A percentile compares a stretch with the other conserved stretches of the same genome.
Evolutionary conservation across 2,329 filamentous ascomycete genomes (phyloP).

Genomic region (Aspergillus sp.): DNA sequence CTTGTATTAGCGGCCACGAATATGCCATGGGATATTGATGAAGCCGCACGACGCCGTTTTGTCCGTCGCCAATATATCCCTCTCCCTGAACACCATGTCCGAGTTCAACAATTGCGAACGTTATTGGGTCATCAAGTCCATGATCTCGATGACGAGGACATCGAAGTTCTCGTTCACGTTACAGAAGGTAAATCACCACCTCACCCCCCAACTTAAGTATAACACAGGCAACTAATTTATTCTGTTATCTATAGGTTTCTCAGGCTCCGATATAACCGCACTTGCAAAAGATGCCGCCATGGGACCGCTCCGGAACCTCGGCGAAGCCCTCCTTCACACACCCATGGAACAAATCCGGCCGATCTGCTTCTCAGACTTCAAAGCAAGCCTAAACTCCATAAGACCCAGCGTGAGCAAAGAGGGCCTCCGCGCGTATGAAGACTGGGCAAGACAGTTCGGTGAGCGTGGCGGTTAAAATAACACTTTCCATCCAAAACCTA

Average conservation of each 20-base stretch:
- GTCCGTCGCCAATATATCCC: constrained; percentile 95
- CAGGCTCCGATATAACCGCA: constrained; percentile 93
- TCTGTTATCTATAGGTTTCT: constrained; percentile 69
- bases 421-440: constrained; percentile 84
- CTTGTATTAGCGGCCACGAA: constrained; percentile 95
- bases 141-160: constrained; percentile 68
- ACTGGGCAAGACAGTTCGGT: constrained; percentile 91
- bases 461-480: constrained; percentile 71
- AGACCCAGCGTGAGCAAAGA: constrained; percentile 84
- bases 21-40: constrained; percentile 95
- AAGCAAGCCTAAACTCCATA: constrained; percentile 79
- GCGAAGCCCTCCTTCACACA: constrained; percentile 85
- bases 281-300: constrained; percentile 97
- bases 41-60: constrained; percentile 86
- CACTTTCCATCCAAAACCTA: too few relatives aligned
- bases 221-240: constrained; percentile 9
- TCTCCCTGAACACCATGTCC: constrained; percentile 79
- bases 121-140: constrained; percentile 88
- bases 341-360: constrained; percentile 91
- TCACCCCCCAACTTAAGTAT: neutral
- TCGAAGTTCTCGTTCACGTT: constrained; percentile 69
- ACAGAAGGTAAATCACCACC: constrained; percentile 67
- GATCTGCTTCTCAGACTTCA: constrained; percentile 79
- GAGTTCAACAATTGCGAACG: constrained; percentile 74
- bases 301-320: constrained; percentile 86